Evolutionary conservation across 495 filamentous ascomycete genomes (phyloP), one percentile per base, ranked within the genome.

Genomic region (Podospora appendiculata): DNA sequence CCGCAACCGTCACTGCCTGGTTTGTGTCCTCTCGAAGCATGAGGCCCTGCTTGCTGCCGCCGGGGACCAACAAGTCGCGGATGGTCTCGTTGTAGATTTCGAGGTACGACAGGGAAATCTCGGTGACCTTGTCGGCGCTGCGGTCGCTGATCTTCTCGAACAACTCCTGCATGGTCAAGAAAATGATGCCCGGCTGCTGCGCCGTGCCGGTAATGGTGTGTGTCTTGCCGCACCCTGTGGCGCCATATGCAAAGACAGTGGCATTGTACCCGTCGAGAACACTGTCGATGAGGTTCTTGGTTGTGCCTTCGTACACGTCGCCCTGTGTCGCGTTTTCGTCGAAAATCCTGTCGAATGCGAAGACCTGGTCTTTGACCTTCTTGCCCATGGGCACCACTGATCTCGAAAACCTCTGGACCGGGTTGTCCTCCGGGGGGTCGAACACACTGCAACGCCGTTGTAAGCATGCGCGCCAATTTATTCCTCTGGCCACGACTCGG

Each of bases 71-170:
- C 58, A 99, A 71, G 68, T 99, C 93, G 40, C 93, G 87, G 54
- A 99, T 99, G 0, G 92, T 97, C 69, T 99, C 93, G 63, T 99
- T 99, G 75, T 99, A 99, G 44, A 99, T 99, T 64, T 99, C 93
- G 13, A 99, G 80, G 66, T 97, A 99, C 0, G 91, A 96, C 10
- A 99, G 83, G 0, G 90, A 89, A 35, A 99, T 68, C 60, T 96
- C 90, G 14, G 90, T 92, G 13, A 83, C 75, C 63, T 97, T 97
- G 52, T 96, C 90, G 47, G 82, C 79, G 39, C 82, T 83, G 39
- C 87, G 71, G 39, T 96, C 94, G n/a, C 78, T 71, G 54, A 99
- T 96, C 60, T 89, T 85, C 69, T 97, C 92, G 61, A 96, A 99
- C 3, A 99, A 75, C 66, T 99, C 93, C 65, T 96, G 92, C 89